These are phyloP conservation scores for Venturia asperata DNA, from an alignment of 2,329 filamentous ascomycete species.

Conservation along the genomic window DNA sequence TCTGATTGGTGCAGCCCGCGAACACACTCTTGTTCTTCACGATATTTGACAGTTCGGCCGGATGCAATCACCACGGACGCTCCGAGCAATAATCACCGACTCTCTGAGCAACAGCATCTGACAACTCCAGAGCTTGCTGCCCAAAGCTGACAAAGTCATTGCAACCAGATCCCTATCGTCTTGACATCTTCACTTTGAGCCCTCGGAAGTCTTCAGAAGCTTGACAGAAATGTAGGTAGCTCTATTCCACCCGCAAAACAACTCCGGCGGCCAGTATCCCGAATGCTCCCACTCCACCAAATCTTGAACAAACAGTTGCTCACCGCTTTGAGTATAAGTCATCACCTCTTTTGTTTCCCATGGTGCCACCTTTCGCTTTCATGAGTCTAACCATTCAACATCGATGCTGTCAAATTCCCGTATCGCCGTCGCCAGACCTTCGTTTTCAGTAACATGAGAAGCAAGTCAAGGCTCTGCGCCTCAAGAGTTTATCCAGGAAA, in stretches of 20 bases:
- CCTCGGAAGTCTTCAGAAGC: too few species aligned
- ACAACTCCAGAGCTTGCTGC: not conserved
- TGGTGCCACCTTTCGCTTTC: too few species aligned
- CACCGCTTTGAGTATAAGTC: not conserved
- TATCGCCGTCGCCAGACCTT: too few species aligned
- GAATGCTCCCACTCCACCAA: not conserved
- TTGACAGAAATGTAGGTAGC: too few species aligned
- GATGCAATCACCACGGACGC: not conserved
- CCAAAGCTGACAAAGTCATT: not conserved
- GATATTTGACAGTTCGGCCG: not conserved
- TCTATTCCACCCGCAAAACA: not conserved
- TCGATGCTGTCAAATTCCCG: too few species aligned
- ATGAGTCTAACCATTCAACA: too few species aligned
- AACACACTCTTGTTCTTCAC: conserved; percentile 5
- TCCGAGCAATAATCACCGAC: too few species aligned
- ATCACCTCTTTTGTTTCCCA: too few species aligned
- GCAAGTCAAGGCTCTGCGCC: too few species aligned
- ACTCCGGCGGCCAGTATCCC: not conserved
- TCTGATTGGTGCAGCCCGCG: not conserved
- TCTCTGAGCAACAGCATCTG: not conserved
- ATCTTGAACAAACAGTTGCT: not conserved
- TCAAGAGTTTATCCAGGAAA: too few species aligned
- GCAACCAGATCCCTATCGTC: not conserved
- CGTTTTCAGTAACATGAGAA: too few species aligned
- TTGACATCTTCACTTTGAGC: not conserved